Base-by-base conservation (phyloP, 257 asterid species). In the Scutellaria baicalensis region DNA sequence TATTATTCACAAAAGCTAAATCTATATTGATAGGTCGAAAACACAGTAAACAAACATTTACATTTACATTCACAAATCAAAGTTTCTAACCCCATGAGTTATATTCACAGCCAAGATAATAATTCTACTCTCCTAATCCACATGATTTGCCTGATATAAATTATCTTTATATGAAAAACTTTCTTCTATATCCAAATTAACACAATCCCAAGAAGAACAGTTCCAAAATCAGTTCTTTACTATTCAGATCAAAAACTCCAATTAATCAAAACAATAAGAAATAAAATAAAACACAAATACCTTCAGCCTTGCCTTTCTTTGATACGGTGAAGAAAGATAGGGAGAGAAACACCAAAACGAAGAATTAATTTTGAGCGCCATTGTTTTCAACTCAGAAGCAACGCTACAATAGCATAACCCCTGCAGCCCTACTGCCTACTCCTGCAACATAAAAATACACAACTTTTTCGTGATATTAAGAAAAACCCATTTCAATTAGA, bases 301-400 rank as follows among this genome's bases (percentile, higher is more conserved):
- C 90, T 74, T 75, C 10, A 71, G 70, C 61, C 73, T 65, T 10
- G 72, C 66, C 63, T 64, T 80, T 66, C 80, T 70, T 59, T 73
- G 85, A 61, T 70, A 66, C 54, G 90, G 79, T 16, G 88, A 80
- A 61, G 86, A 80, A 70, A 78, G 69, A 60, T 80, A 54, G 8
- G 84, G 42, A 35, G 85, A 82, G 61, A 74, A 66, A 56, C 75
- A 74, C 60, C 91, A 74, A 73, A 82, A 75, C 36, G 88, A 78
- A 70, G 85, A 75, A 73, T 77, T 80, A 21, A 77, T 42, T 76
- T 84, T 78, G 62, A 69, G 75, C 48, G 87, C 74, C 96, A 87
- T 84, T 81, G 8, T 69, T 63, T 55, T 51, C 51, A 48, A n/a
- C 21, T 70, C 59, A 70, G 59, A 14, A 43, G 65, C 69, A 57